These are phyloP conservation scores for Microcos paniculata DNA, from an alignment of 345 rosid species.

Conservation along the genomic window DNA sequence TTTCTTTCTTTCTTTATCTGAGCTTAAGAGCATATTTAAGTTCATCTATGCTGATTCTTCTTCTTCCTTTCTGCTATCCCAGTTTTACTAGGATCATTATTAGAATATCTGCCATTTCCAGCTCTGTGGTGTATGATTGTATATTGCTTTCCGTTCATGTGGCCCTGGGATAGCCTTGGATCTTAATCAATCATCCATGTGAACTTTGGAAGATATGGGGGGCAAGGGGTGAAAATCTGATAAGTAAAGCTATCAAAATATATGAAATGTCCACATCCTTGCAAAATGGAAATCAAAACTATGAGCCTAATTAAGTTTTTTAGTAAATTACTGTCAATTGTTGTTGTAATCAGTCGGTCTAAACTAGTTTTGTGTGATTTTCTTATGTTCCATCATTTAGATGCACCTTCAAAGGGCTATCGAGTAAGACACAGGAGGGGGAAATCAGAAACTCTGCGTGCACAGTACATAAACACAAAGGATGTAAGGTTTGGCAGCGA, in stretches of 20 bases:
- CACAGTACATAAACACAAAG: conserved; percentile 84
- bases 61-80: background rate
- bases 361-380: conserved; percentile 10
- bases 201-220: conserved; percentile 1
- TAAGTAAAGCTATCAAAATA: background rate
- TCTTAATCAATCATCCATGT: conserved; percentile 1
- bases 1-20: background rate
- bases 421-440: conserved; percentile 74
- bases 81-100: background rate
- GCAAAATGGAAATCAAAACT: background rate
- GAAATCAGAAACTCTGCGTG: conserved; percentile 91
- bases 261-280: background rate
- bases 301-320: background rate
- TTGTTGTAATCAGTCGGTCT: conserved; percentile 7
- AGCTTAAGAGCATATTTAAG: conserved; percentile 11
- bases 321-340: background rate
- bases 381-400: conserved; percentile 34
- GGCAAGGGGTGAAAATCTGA: background rate
- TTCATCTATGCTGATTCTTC: background rate
- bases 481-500: conserved; percentile 73
- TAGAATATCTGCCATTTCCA: background rate
- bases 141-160: background rate
- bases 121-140: background rate
- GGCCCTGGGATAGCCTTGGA: background rate
- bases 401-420: conserved; percentile 46